Percentiles rank a stretch among this genome's conserved stretches.
phyloP scores from a whole-genome alignment of 148 eudicot genomes.

The Beta vulgaris region DNA sequence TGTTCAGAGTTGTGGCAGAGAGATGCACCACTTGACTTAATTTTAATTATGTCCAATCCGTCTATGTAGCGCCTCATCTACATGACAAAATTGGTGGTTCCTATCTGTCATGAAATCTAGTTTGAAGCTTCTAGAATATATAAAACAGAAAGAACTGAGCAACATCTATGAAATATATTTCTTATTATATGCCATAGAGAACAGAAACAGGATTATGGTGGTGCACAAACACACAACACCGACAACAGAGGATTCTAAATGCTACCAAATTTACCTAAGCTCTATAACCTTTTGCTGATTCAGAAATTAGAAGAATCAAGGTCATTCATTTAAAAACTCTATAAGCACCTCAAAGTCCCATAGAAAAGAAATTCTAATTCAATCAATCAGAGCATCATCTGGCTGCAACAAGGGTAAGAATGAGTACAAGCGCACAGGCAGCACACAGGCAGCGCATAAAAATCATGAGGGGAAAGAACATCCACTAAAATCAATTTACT shows the following conservation, averaged over 20 bases:
- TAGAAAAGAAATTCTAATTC: background rate
- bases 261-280: background rate
- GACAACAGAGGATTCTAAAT: background rate
- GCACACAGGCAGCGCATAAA: background rate
- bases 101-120: background rate
- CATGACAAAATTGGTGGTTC: background rate
- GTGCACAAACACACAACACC: background rate
- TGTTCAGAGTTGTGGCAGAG: background rate
- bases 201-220: background rate
- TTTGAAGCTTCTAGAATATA: background rate
- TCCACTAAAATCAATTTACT: no score
- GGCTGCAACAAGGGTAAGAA: background rate
- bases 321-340: background rate
- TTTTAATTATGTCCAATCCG: no score
- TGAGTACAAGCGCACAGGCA: background rate
- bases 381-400: background rate
- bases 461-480: background rate
- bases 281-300: background rate
- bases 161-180: no score
- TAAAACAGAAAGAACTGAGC: background rate
- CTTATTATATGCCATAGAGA: no score
- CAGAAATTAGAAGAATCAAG: background rate
- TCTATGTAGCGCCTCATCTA: background rate
- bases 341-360: background rate
- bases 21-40: no score